These are phyloP conservation scores for Amylocystis lapponica DNA, from an alignment of 768 basidiomycete species.

Conservation along the genomic window DNA sequence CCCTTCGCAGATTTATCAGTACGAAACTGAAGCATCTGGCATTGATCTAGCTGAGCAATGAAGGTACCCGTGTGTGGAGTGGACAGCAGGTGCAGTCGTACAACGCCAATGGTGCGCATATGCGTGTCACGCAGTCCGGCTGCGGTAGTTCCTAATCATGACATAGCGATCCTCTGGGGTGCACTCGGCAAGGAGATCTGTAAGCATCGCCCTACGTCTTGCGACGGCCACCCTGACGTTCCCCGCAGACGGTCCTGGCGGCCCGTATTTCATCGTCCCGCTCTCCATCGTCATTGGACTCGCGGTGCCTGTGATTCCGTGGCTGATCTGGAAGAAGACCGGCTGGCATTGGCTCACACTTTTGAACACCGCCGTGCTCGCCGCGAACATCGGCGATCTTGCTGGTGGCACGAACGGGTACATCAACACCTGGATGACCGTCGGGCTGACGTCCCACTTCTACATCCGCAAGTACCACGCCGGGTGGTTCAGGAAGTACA, in stretches of 20 bases:
- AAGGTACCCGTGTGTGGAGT: conserved; percentile 46
- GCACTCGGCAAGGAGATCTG: conserved; percentile 6
- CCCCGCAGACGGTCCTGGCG: background rate
- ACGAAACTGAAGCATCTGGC: background rate
- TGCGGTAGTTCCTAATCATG: background rate
- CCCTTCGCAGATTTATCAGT: background rate
- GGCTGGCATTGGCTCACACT: conserved; percentile 2
- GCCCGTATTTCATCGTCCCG: conserved; percentile 4
- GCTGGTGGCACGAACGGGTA: conserved; percentile 6
- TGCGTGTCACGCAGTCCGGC: background rate
- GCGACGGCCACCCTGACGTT: background rate
- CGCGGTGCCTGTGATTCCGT: conserved; percentile 2
- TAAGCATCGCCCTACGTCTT: too few relatives aligned
- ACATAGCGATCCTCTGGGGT: conserved; percentile 4
- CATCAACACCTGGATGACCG: conserved; percentile 6
- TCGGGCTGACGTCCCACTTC: conserved; percentile 7
- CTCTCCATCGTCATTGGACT: conserved; percentile 4
- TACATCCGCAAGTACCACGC: conserved; percentile 5
- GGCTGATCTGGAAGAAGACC: conserved; percentile 2
- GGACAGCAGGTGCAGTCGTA: conserved; percentile 46
- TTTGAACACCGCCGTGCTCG: conserved; percentile 1
- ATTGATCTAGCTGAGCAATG: conserved; percentile 28
- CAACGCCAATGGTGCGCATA: conserved; percentile 35
- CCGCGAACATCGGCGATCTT: conserved; percentile 4
- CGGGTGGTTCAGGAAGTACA: conserved; percentile 7